Percentiles rank a stretch among this genome's conserved stretches.
phyloP scores from a whole-genome alignment of 225 moss, liverwort and hornwort species.

The Thuidium tamariscinum region DNA sequence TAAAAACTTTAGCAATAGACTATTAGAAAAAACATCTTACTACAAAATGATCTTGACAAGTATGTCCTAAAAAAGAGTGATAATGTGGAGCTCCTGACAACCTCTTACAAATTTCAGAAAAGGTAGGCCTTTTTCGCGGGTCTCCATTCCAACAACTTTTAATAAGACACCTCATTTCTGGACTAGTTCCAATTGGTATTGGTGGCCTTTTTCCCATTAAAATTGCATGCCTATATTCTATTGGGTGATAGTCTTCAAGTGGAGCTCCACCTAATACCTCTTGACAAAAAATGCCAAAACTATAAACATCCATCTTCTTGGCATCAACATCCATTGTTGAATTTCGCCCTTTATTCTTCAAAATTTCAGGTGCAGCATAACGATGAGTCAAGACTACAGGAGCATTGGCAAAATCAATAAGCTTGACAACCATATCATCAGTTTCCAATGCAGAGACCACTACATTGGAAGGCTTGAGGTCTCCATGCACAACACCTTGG shows the following conservation, averaged over 20 bases:
- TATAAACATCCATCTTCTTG: not conserved
- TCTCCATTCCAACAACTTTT: not conserved
- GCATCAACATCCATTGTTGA: not conserved
- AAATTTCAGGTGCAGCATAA: not conserved
- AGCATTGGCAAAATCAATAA: not conserved
- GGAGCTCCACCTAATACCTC: not conserved
- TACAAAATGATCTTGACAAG: no score
- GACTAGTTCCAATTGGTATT: not conserved
- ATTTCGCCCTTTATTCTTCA: no score
- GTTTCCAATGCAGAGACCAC: not conserved
- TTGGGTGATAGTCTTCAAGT: no score
- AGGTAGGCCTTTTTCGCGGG: not conserved
- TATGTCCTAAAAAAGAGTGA: no score
- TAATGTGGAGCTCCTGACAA: not conserved
- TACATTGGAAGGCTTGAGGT: not conserved
- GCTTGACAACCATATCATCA: not conserved
- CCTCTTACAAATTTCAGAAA: not conserved
- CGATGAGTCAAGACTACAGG: no score
- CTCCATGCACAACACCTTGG: not conserved
- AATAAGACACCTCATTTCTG: not conserved
- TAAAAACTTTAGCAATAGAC: no score
- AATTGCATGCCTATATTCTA: not conserved
- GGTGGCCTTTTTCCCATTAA: not conserved
- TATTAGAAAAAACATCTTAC: no score
- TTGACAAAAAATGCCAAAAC: not conserved